Base-by-base conservation (phyloP, 208 protist species). In the Leishmania gerbilli region DNA sequence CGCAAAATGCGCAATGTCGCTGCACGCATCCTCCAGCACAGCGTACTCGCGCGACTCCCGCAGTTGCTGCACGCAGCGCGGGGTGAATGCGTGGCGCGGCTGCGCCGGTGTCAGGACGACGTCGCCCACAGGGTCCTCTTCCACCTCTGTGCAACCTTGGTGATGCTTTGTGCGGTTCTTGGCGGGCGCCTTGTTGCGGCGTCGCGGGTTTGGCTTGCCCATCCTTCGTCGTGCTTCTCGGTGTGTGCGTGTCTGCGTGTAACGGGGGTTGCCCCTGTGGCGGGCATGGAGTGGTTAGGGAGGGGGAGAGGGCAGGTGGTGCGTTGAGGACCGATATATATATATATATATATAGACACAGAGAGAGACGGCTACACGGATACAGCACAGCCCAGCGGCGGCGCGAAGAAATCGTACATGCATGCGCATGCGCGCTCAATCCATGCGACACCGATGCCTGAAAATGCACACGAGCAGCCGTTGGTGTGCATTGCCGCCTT, bases 21-120 rank as follows among this genome's bases (percentile, higher is more conserved):
- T 75, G 76, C 90, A 93, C 47, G 85, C 90, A 21, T 95, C 92
- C 79, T 92, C 90, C 24, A 95, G 71, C 15, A 80, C 81, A 4
- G 74, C 69, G 76, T 86, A 95, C 11, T 91, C 77, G 15, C 27
- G 76, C 11, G 87, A 69, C 67, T 84, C 76, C 13, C 71, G 81
- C 27, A 95, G 86, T 53, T 90, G 88, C 27, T 77, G 83, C 34
- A 93, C 82, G 79, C 89, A 95, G 31, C 81, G 79, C 3, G 84
- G 82, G 19, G 89, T 69, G 68, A 27, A 74, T 31, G 45, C 7
- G n/a, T 49, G 45, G 71, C 2, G 42, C n/a, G 11, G 17, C 27
- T n/a, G n/a, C 3, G 72, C 72, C 31, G 49, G 34, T 58, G 27
- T 42, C 31, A 27, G 49, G 4, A 15, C 53, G n/a, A 58, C 31